These are phyloP conservation scores for Sporothrix inflata DNA, from an alignment of 2,329 filamentous ascomycete species.

Conservation along the genomic window DNA sequence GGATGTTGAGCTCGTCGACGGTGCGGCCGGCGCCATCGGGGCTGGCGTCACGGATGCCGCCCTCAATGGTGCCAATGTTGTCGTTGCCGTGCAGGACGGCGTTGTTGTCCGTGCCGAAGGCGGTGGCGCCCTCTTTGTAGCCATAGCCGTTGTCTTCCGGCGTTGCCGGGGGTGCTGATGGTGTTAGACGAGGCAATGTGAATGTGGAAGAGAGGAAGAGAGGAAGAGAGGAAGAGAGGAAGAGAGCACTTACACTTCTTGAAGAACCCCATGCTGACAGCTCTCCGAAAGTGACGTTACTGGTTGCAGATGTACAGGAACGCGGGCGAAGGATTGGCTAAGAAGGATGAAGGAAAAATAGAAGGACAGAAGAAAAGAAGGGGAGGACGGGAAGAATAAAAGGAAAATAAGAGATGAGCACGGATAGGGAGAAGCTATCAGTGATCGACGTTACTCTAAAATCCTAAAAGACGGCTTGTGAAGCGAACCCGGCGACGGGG, in stretches of 20 bases:
- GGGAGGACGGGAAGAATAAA: background rate
- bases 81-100: conserved; percentile 13
- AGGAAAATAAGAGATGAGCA: background rate
- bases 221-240: background rate
- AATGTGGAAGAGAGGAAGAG: background rate
- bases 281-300: background rate
- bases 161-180: conserved; percentile 16
- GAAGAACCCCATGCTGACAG: conserved; percentile 3
- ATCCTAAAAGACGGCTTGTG: conserved; percentile 10
- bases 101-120: conserved; percentile 14
- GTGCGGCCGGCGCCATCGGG: conserved; percentile 30
- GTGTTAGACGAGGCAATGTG: background rate
- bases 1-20: conserved; percentile 37
- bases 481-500: conserved; percentile 1
- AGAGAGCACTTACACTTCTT: conserved; percentile 14
- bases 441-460: conserved; percentile 27
- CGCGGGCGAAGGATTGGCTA: background rate
- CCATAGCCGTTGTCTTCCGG: conserved; percentile 16
- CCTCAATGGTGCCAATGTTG: conserved; percentile 14
- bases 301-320: conserved; percentile 4
- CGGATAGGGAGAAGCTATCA: background rate
- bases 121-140: conserved; percentile 19
- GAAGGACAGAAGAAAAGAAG: background rate
- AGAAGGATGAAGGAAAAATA: background rate
- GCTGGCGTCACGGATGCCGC: conserved; percentile 5